These are phyloP conservation scores for Termitomyces sp. DNA, from an alignment of 768 basidiomycete genomes.

Conservation along the genomic window DNA sequence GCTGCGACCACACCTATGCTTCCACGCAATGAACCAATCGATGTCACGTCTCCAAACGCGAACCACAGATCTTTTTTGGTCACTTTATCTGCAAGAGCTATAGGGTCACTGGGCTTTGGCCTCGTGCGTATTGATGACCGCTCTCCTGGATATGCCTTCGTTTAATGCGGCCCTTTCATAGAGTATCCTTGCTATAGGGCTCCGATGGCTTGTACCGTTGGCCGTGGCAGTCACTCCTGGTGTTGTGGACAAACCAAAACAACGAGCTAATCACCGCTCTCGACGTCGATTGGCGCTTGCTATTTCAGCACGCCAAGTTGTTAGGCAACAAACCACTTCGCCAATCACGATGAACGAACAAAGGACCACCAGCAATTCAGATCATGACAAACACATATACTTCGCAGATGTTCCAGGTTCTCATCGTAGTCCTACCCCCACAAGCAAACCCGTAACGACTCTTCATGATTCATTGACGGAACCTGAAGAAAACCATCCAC, in stretches of 20 bases:
- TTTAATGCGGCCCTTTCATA: slow-evolving; percentile 15
- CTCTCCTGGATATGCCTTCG: background rate
- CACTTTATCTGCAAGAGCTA: slow-evolving; percentile 19
- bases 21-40: background rate
- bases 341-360: background rate
- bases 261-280: slow-evolving; percentile 1
- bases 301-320: slow-evolving; percentile 10
- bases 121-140: slow-evolving; percentile 26
- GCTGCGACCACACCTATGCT: slow-evolving; percentile 5
- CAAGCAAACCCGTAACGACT: background rate
- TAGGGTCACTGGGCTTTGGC: slow-evolving; percentile 30
- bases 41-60: background rate
- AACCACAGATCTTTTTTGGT: slow-evolving; percentile 15
- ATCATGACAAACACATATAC: slow-evolving; percentile 11
- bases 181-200: slow-evolving; percentile 43
- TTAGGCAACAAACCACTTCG: background rate
- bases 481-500: slow-evolving; percentile 2
- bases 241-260: background rate
- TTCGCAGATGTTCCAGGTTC: slow-evolving; percentile 6
- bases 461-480: background rate
- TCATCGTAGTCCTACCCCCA: background rate
- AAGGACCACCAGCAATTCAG: background rate
- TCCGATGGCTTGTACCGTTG: slow-evolving; percentile 36
- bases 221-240: background rate
- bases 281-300: slow-evolving; percentile 9